Evolutionary conservation across 2,329 filamentous ascomycete species (phyloP).

Genomic region (Fusarium phyllophilum): DNA sequence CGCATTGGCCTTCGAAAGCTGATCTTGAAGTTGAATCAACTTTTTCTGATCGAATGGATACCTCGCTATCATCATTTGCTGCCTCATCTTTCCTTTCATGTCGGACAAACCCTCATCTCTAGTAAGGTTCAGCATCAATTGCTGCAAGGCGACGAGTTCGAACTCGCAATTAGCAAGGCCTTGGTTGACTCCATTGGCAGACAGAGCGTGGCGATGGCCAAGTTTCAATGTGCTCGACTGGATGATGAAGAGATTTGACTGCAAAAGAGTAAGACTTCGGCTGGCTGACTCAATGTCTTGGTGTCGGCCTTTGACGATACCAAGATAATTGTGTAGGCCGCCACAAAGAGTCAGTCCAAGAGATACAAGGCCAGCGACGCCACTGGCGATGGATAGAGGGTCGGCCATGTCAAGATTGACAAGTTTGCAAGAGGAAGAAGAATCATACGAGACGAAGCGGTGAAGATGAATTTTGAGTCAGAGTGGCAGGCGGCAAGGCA

Average conservation of each 20-base stretch:
- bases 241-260: not conserved
- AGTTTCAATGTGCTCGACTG: not conserved
- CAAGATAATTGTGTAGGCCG: not conserved
- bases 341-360: not conserved
- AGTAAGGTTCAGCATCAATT: accelerated
- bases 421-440: accelerated
- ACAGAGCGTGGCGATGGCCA: not conserved
- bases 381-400: not conserved
- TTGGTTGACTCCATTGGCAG: not conserved
- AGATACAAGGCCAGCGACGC: slow-evolving; percentile 9
- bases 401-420: not conserved
- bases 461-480: accelerated
- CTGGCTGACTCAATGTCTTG: not conserved
- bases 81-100: not conserved
- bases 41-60: slow-evolving; percentile 4
- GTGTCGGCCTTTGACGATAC: not conserved
- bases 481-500: not conserved
- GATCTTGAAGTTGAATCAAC: not conserved
- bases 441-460: accelerated
- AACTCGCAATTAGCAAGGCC: not conserved
- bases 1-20: not conserved
- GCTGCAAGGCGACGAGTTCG: not conserved
- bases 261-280: not conserved
- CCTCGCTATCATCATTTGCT: not conserved
- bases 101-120: accelerated